phyloP scores from a whole-genome alignment of 805 yeast species.

The Ogataea paraovalis region DNA sequence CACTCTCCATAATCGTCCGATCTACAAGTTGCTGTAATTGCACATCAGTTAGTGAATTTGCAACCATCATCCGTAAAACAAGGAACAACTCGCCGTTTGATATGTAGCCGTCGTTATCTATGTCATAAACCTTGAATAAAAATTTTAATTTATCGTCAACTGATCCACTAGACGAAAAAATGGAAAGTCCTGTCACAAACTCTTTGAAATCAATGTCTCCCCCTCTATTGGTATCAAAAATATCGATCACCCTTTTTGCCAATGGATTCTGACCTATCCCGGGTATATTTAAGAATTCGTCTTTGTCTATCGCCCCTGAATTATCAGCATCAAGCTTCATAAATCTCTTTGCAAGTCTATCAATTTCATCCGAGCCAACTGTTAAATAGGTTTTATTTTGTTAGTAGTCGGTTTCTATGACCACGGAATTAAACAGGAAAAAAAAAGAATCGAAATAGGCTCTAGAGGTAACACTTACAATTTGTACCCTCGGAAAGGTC shows the following conservation, averaged over 20 bases:
- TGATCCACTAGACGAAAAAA: conserved; percentile 80
- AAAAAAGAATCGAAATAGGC: not conserved
- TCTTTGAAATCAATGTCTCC: conserved; percentile 96
- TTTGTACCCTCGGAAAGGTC: conserved; percentile 76
- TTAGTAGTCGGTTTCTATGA: no score
- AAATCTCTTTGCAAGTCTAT: conserved; percentile 84
- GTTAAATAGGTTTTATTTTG: conserved; percentile 2
- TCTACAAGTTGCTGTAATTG: conserved; percentile 97
- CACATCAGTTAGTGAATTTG: conserved; percentile 76
- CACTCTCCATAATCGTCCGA: conserved; percentile 92
- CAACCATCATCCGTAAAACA: conserved; percentile 96
- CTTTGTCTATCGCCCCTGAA: conserved; percentile 85
- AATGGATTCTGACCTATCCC: conserved; percentile 89
- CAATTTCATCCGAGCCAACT: conserved; percentile 88
- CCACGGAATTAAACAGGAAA: no score
- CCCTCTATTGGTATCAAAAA: conserved; percentile 87
- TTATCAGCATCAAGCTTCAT: conserved; percentile 94
- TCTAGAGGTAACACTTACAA: conserved; percentile 38
- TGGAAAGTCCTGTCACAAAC: conserved; percentile 65
- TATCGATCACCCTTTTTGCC: conserved; percentile 86
- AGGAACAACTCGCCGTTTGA: conserved; percentile 93
- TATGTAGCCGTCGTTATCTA: conserved; percentile 90
- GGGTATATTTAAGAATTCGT: conserved; percentile 88
- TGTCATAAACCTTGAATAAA: conserved; percentile 92
- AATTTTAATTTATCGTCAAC: conserved; percentile 79